Percentiles rank a stretch among this genome's conserved stretches.
Conservation (phyloP, 1,284 basidiomycete species). For the Anthracocystis panici-leucophaei region DNA sequence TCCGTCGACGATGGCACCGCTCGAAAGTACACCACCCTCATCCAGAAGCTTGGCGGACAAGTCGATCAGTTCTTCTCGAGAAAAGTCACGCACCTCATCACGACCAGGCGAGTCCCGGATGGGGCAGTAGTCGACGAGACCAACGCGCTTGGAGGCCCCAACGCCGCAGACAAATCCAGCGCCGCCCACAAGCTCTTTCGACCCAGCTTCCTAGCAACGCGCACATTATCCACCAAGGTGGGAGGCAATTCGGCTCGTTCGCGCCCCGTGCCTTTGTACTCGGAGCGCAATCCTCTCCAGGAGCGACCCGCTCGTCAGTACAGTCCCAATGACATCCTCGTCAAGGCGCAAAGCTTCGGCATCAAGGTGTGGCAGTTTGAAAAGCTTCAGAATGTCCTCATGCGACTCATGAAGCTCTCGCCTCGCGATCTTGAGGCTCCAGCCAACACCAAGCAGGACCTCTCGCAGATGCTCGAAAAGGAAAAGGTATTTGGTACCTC, state of each 20-base stretch:
- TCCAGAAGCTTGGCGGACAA: slow-evolving; percentile 59
- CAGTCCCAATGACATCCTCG: slow-evolving; percentile 74
- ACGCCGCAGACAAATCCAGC: slow-evolving; percentile 13
- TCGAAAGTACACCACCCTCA: slow-evolving; percentile 38
- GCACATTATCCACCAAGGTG: slow-evolving; percentile 27
- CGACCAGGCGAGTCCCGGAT: slow-evolving; percentile 52
- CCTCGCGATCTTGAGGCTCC: slow-evolving; percentile 30
- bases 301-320: slow-evolving; percentile 68
- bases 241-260: slow-evolving; percentile 19
- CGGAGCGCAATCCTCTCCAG: slow-evolving; percentile 67
- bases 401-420: slow-evolving; percentile 42
- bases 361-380: slow-evolving; percentile 90
- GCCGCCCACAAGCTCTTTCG: slow-evolving; percentile 41
- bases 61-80: slow-evolving; percentile 68
- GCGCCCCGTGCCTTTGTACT: slow-evolving; percentile 59
- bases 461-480: slow-evolving; percentile 79
- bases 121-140: slow-evolving; percentile 11
- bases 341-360: slow-evolving; percentile 80
- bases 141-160: slow-evolving; percentile 2
- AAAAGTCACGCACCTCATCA: slow-evolving; percentile 66
- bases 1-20: slow-evolving; percentile 54
- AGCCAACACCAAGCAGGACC: slow-evolving; percentile 51
- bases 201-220: slow-evolving; percentile 42
- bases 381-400: slow-evolving; percentile 51
- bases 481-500: slow-evolving; percentile 88